phyloP scores from a whole-genome alignment of 2,329 filamentous ascomycete genomes.

The Pseudogymnoascus sp. region DNA sequence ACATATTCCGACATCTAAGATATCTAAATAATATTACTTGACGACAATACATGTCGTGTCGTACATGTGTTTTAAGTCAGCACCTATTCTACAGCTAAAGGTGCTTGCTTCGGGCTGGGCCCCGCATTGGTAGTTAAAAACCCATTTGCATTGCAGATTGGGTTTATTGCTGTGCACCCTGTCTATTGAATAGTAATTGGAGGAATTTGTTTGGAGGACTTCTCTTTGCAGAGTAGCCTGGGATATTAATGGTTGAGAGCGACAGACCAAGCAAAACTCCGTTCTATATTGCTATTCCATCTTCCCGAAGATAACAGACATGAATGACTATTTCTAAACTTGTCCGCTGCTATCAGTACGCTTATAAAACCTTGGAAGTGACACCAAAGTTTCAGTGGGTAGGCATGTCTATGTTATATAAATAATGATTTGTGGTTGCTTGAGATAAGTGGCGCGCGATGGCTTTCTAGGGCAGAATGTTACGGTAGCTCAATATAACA shows the following conservation, averaged over 20 bases:
- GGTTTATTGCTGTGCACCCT: not conserved
- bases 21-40: not conserved
- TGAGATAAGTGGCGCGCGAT: not conserved
- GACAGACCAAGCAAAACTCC: not conserved
- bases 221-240: not conserved
- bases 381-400: not conserved
- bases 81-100: not conserved
- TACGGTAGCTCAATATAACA: not conserved
- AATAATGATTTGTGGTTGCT: not conserved
- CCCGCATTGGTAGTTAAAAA: too few species aligned
- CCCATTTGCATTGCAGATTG: not conserved
- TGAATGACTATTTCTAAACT: not conserved
- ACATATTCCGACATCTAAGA: not conserved
- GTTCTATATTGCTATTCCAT: not conserved
- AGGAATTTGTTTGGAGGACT: not conserved
- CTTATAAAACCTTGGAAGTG: not conserved
- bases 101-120: not conserved
- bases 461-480: not conserved
- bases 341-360: too few species aligned
- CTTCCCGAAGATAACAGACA: not conserved
- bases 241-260: not conserved
- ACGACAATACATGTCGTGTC: not conserved
- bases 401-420: not conserved
- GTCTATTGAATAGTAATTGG: not conserved
- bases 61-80: not conserved